Base-by-base conservation (phyloP, 2,329 filamentous ascomycete species). In the Pseudohalonectria lignicola region DNA sequence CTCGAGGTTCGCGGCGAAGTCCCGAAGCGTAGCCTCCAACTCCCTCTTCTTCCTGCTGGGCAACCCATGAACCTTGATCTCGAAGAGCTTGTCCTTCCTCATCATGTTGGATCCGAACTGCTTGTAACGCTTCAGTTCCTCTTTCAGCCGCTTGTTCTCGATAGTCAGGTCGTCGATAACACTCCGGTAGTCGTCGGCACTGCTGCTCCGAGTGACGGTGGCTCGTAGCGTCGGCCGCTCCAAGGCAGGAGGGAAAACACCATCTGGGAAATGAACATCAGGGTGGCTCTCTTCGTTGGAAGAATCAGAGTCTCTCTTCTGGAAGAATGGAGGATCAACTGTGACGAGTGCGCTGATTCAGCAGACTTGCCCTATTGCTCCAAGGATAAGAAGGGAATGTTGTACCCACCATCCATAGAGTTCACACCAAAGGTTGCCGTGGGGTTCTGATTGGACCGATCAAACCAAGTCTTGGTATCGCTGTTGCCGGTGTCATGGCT, bases 101-200 rank as follows among this genome's bases (percentile, higher is more conserved):
- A 88, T 59, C 45, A 80, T 73, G 31, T 79, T 69, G 15, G 77
- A 75, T 2, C 80, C 76, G 19, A 74, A 61, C 44, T 76, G 77
- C 54, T 83, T 81, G 44, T 84, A 84, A 38, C 74, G 79, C 49
- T 74, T 81, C 39, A 93, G 51, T 49, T 79, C 76, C 47, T 81
- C 77, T 59, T 80, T 87, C 43, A 93, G 56, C 37, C 76, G 79
- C 54, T 86, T 84, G 53, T 92, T 93, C 52, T 87, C 82, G 19
- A 94, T 66, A 0, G 86, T 94, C 41, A 94, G 59, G 53, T 94
- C 86, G 49, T 94, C 86, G 34, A 94, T 93, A 13, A 94, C 84
- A 46, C 82, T 82, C 34, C 86, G 71, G 43, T 78, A 88, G 40
- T 88, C 85, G 40, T 84, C 83, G 20, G 74, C 76, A 36, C 78